Percentiles rank a stretch among this genome's conserved stretches.
Evolutionary conservation across 306 rosid species (phyloP).

Genomic region (Vigna radiata): DNA sequence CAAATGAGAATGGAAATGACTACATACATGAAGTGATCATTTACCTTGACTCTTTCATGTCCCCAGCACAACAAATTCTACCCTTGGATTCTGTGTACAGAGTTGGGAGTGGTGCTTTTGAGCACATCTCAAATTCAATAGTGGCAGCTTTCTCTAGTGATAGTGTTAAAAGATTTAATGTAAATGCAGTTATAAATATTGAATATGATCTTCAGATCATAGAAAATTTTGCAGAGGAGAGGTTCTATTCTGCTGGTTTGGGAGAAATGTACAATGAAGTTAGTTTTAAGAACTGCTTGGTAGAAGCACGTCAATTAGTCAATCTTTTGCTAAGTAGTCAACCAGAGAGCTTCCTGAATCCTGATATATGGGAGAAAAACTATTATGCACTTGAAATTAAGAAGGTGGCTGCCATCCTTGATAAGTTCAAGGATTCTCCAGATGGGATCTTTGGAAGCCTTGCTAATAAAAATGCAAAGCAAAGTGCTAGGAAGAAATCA

Average conservation of each 20-base stretch:
- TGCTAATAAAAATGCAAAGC: slow-evolving; percentile 71
- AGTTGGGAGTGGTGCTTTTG: slow-evolving; percentile 86
- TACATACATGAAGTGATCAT: slow-evolving; percentile 74
- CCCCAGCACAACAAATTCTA: slow-evolving; percentile 80
- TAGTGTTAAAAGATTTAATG: slow-evolving; percentile 83
- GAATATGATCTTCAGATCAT: slow-evolving; percentile 66
- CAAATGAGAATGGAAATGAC: slow-evolving; percentile 64
- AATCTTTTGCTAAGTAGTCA: slow-evolving; percentile 85
- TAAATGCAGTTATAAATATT: slow-evolving; percentile 65
- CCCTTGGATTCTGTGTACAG: slow-evolving; percentile 81
- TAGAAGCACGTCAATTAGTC: slow-evolving; percentile 80
- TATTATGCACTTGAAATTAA: slow-evolving; percentile 81
- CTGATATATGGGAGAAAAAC: slow-evolving; percentile 77
- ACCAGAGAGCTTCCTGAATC: slow-evolving; percentile 94
- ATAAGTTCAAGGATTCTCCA: slow-evolving; percentile 81
- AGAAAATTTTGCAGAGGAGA: slow-evolving; percentile 88
- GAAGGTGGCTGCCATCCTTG: slow-evolving; percentile 81
- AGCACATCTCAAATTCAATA: slow-evolving; percentile 73
- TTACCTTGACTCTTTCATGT: slow-evolving; percentile 80
- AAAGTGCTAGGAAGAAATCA: slow-evolving; percentile 80
- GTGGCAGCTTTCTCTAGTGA: slow-evolving; percentile 76
- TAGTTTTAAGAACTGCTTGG: slow-evolving; percentile 67
- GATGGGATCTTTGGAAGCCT: slow-evolving; percentile 95
- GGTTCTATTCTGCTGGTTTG: slow-evolving; percentile 73
- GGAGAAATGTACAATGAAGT: slow-evolving; percentile 73